These are phyloP conservation scores for Ascochyta clinopodiicola DNA, from an alignment of 2,329 filamentous ascomycete species.

Conservation along the genomic window DNA sequence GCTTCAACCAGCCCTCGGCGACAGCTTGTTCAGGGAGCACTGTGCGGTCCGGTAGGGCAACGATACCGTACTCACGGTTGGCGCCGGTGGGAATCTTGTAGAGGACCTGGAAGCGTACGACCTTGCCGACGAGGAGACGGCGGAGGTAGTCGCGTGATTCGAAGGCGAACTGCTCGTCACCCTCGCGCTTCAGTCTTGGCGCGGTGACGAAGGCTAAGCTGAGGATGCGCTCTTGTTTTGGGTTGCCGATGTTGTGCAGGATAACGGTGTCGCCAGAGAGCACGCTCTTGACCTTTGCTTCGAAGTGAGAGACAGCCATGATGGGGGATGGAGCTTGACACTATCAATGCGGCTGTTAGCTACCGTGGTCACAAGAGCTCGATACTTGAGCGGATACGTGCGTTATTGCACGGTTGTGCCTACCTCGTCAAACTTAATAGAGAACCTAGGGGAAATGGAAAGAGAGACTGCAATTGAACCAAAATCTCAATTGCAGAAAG, in stretches of 20 bases:
- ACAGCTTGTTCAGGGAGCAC: conserved; percentile 80
- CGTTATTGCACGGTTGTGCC: not conserved
- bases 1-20: conserved; percentile 88
- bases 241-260: conserved; percentile 80
- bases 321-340: conserved; percentile 20
- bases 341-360: conserved; percentile 8
- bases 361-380: conserved; percentile 20
- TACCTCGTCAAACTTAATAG: conserved; percentile 20
- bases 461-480: conserved; percentile 24
- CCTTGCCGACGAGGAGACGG: conserved; percentile 82
- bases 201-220: conserved; percentile 92
- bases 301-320: conserved; percentile 44
- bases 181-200: conserved; percentile 84
- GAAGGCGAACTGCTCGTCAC: conserved; percentile 91
- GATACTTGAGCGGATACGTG: not conserved
- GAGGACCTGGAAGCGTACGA: conserved; percentile 80
- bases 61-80: conserved; percentile 86
- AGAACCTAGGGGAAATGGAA: conserved; percentile 8
- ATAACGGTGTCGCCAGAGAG: conserved; percentile 92
- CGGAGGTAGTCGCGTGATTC: conserved; percentile 93
- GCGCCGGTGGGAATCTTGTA: conserved; percentile 82
- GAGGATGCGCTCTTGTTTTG: conserved; percentile 80
- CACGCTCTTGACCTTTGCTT: conserved; percentile 80
- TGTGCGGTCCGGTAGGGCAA: conserved; percentile 74
- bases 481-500: conserved; percentile 18